phyloP scores from a whole-genome alignment of 768 basidiomycete species.

The Rhodotorula paludigena region DNA sequence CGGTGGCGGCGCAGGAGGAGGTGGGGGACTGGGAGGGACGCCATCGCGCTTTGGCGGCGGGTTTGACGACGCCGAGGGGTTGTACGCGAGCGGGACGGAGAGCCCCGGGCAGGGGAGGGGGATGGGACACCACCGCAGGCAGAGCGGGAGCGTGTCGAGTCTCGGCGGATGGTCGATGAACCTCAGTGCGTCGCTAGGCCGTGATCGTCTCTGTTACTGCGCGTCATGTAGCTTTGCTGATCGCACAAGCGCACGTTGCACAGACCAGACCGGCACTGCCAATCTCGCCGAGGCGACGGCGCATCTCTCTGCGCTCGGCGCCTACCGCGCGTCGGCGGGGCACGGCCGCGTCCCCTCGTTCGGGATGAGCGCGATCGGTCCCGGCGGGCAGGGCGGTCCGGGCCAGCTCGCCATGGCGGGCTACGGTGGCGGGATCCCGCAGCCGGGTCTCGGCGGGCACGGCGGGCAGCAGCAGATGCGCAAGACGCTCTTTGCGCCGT shows the following conservation, averaged over 20 bases:
- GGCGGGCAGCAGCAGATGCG: constrained; percentile 89
- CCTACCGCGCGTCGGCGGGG: constrained; percentile 57
- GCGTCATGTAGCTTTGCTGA: background rate
- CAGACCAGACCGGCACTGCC: constrained; percentile 43
- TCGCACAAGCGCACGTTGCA: background rate
- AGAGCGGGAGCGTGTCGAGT: constrained; percentile 59
- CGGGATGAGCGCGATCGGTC: constrained; percentile 63
- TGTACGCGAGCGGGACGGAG: constrained; percentile 34
- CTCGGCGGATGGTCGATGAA: constrained; percentile 75
- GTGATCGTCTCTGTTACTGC: background rate
- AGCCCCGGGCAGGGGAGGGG: constrained; percentile 72
- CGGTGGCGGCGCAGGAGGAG: background rate
- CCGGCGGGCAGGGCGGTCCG: constrained; percentile 70
- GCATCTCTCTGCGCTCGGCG: constrained; percentile 89
- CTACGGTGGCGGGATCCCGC: constrained; percentile 64
- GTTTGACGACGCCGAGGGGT: background rate
- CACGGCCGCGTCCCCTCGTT: constrained; percentile 43
- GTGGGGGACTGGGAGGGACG: constrained; percentile 50
- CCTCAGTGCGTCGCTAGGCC: constrained; percentile 59
- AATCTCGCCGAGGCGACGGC: constrained; percentile 96
- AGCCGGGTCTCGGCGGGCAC: constrained; percentile 77
- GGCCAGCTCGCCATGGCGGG: constrained; percentile 68
- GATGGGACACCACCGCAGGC: constrained; percentile 57
- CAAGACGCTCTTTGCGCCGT: constrained; percentile 97
- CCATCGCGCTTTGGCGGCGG: constrained; percentile 47